Conservation (phyloP, 805 yeast genomes). For the Ogataea saltuana region DNA sequence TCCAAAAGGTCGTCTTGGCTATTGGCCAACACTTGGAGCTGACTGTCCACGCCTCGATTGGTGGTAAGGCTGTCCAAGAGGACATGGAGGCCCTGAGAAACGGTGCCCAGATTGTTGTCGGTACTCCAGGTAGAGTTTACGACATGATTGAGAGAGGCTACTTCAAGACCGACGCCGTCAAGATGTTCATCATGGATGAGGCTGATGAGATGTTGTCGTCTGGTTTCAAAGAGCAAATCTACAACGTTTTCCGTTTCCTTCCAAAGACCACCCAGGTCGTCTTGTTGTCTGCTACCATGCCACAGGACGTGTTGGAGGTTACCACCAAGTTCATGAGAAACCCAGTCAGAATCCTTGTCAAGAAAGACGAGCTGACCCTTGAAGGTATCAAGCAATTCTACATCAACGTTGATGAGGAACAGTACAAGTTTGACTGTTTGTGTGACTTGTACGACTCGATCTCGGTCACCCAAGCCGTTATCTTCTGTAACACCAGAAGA, state of each 20-base stretch:
- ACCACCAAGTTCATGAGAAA: conserved; percentile 89
- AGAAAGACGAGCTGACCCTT: conserved; percentile 89
- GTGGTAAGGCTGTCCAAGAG: conserved; percentile 83
- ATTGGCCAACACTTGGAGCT: conserved; percentile 87
- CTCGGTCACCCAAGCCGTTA: conserved; percentile 95
- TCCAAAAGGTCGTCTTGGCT: conserved; percentile 81
- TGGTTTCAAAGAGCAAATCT: conserved; percentile 95
- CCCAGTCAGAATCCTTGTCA: conserved; percentile 92
- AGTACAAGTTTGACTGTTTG: conserved; percentile 90
- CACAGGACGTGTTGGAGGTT: conserved; percentile 87
- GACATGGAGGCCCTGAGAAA: conserved; percentile 71
- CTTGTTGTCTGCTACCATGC: conserved; percentile 91
- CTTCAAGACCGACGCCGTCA: conserved; percentile 70
- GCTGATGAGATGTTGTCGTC: conserved; percentile 93
- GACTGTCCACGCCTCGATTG: conserved; percentile 88
- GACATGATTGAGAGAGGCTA: conserved; percentile 88
- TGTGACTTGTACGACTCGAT: conserved; percentile 94
- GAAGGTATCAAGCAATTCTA: conserved; percentile 94
- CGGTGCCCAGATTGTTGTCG: conserved; percentile 91
- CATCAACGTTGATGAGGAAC: conserved; percentile 88
- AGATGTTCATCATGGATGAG: conserved; percentile 91
- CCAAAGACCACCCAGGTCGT: conserved; percentile 91
- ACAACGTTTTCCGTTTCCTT: conserved; percentile 81
- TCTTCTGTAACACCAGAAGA: conserved; percentile 94
- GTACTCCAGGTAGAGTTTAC: conserved; percentile 94